Evolutionary conservation across 352 stramenopile genomes (phyloP).

Genomic region (Pythium scleroteichum): DNA sequence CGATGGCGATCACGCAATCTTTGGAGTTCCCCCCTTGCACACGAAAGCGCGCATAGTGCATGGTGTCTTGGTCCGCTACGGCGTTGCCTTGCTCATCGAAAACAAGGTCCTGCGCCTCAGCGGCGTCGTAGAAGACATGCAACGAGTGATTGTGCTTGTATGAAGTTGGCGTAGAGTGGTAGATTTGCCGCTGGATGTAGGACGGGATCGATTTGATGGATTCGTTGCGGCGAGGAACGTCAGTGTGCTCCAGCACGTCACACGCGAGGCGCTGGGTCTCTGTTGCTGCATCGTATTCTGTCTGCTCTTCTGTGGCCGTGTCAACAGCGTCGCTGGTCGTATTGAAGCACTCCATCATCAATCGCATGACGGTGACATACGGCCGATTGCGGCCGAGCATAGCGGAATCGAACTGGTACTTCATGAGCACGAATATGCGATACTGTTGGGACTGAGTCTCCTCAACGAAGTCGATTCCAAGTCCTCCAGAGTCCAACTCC

Average conservation of each 20-base stretch:
- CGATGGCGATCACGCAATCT: conserved; percentile 58
- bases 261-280: conserved; percentile 27
- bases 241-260: conserved; percentile 59
- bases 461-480: conserved; percentile 42
- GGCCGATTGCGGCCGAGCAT: conserved; percentile 56
- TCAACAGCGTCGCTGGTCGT: conserved; percentile 15
- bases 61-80: conserved; percentile 26
- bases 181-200: conserved; percentile 52
- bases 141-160: conserved; percentile 45
- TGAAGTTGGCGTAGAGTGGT: conserved; percentile 32
- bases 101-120: conserved; percentile 52
- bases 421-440: conserved; percentile 50
- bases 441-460: conserved; percentile 46
- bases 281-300: conserved; percentile 5
- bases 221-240: conserved; percentile 52
- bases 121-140: conserved; percentile 48
- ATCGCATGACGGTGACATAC: conserved; percentile 52
- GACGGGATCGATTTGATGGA: conserved; percentile 33
- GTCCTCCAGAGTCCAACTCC: conserved; percentile 32
- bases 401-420: conserved; percentile 57
- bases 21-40: conserved; percentile 33
- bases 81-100: conserved; percentile 25
- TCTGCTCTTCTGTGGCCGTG: conserved; percentile 3
- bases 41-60: conserved; percentile 60
- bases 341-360: conserved; percentile 68